Conservation (phyloP, 2,329 filamentous ascomycete genomes). For the Zopfia rhizophila region DNA sequence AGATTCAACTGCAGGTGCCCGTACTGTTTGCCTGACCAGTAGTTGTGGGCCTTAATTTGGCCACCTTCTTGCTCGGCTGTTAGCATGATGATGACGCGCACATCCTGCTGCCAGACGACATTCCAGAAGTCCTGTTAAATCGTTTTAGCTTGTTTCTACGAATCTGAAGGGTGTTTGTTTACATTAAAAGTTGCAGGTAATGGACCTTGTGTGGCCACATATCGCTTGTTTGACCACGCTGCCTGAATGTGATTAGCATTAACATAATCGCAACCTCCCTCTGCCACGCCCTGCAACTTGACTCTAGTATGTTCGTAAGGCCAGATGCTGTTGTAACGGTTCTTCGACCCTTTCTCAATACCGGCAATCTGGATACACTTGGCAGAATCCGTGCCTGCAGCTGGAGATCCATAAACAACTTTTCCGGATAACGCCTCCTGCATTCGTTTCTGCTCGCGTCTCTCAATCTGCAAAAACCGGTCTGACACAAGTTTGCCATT, state of each 20-base stretch:
- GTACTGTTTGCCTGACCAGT: constrained; percentile 85
- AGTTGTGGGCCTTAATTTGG: constrained; percentile 93
- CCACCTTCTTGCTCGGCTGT: constrained; percentile 94
- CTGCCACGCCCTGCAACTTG: constrained; percentile 73
- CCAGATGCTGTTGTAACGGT: constrained; percentile 97
- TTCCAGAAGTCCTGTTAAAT: constrained; percentile 89
- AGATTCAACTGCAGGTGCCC: constrained; percentile 79
- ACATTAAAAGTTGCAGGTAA: constrained; percentile 92
- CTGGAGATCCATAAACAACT: constrained; percentile 64
- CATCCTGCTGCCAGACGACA: constrained; percentile 95
- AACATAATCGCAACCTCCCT: constrained; percentile 87
- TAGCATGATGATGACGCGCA: constrained; percentile 94
- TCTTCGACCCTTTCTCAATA: constrained; percentile 94
- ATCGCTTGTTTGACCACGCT: constrained; percentile 84
- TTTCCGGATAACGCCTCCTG: constrained; percentile 76
- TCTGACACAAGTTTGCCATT: constrained; percentile 84
- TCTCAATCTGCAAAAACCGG: constrained; percentile 85
- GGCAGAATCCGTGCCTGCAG: constrained; percentile 48
- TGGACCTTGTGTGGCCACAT: constrained; percentile 95
- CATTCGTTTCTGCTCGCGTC: constrained; percentile 91
- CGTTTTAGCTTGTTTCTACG: constrained; percentile 25
- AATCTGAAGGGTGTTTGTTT: constrained; percentile 47
- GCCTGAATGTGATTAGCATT: constrained; percentile 91
- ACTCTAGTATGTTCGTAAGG: constrained; percentile 95
- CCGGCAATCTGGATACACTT: constrained; percentile 80